Percentiles rank a stretch among this genome's conserved stretches.
Evolutionary conservation across 148 eudicot genomes (phyloP).

Genomic region (Chenopodium album): DNA sequence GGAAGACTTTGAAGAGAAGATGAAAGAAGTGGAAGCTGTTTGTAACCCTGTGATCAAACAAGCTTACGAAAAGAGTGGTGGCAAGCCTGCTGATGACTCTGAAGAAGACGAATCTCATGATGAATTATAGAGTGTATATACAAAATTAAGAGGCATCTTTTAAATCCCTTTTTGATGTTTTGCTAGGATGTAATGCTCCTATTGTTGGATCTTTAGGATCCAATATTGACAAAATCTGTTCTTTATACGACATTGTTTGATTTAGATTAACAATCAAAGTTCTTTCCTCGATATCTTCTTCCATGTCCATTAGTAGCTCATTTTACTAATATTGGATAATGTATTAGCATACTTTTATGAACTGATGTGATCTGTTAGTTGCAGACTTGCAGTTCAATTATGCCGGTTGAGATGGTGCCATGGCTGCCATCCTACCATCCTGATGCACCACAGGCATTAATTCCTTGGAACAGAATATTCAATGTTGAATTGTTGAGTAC

Average conservation of each 20-base stretch:
- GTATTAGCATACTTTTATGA: too few species aligned
- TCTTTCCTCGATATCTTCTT: background rate
- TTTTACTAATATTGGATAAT: too few species aligned
- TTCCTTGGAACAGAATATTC: too few species aligned
- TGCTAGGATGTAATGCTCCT: slow-evolving; percentile 1
- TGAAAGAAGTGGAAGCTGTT: slow-evolving; percentile 56
- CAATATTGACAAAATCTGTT: background rate
- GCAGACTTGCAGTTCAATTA: too few species aligned
- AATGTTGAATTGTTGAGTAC: too few species aligned
- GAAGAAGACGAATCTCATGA: slow-evolving; percentile 35
- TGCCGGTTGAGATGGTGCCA: too few species aligned
- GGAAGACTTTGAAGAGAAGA: slow-evolving; percentile 54
- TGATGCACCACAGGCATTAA: too few species aligned
- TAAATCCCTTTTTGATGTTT: background rate
- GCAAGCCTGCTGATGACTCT: slow-evolving; percentile 20
- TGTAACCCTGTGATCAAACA: slow-evolving; percentile 48
- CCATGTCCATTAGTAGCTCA: background rate
- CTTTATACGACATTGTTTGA: background rate
- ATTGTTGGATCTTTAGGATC: background rate
- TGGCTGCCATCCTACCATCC: too few species aligned
- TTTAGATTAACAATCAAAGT: background rate
- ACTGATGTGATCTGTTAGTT: too few species aligned
- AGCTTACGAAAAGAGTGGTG: slow-evolving; percentile 43
- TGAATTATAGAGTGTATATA: slow-evolving; percentile 29
- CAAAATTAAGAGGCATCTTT: background rate